Evolutionary conservation across 768 basidiomycete genomes (phyloP).

Genomic region (Suillus fuscotomentosus): DNA sequence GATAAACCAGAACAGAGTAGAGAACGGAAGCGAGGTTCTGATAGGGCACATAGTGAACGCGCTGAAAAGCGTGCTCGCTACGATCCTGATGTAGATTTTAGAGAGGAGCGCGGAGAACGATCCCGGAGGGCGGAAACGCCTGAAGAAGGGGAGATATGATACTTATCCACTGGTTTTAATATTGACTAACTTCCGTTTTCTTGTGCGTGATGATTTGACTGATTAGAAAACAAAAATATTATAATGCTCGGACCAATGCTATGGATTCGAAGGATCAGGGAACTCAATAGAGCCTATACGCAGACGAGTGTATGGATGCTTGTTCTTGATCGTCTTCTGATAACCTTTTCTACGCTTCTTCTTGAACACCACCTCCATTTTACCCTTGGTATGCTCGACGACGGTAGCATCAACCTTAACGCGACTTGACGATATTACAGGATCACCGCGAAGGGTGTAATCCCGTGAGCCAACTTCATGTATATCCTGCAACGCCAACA

Average conservation of each 20-base stretch:
- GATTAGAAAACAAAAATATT: not conserved
- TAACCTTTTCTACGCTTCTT: constrained; percentile 99
- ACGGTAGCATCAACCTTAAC: constrained; percentile 86
- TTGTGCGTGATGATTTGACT: not conserved
- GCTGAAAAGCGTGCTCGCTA: constrained; percentile 67
- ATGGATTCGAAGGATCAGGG: constrained; percentile 29
- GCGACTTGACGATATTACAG: constrained; percentile 59
- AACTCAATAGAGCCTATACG: constrained; percentile 82
- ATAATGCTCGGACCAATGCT: constrained; percentile 15
- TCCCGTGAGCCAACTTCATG: constrained; percentile 96
- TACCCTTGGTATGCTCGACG: constrained; percentile 95
- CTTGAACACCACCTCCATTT: constrained; percentile 90
- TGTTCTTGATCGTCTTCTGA: constrained; percentile 89
- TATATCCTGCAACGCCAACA: constrained; percentile 78
- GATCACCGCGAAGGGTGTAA: constrained; percentile 83
- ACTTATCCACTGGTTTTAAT: not conserved
- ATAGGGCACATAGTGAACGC: constrained; percentile 51
- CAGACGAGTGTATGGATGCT: constrained; percentile 94
- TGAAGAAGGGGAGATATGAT: constrained; percentile 85
- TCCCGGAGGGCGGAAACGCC: constrained; percentile 68
- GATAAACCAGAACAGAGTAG: constrained; percentile 51
- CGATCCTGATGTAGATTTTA: constrained; percentile 46
- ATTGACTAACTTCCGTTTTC: not conserved
- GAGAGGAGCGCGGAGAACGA: constrained; percentile 38
- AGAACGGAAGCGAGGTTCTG: constrained; percentile 36